phyloP scores from a whole-genome alignment of 2,329 filamentous ascomycete species.

The Penicillium sp. region DNA sequence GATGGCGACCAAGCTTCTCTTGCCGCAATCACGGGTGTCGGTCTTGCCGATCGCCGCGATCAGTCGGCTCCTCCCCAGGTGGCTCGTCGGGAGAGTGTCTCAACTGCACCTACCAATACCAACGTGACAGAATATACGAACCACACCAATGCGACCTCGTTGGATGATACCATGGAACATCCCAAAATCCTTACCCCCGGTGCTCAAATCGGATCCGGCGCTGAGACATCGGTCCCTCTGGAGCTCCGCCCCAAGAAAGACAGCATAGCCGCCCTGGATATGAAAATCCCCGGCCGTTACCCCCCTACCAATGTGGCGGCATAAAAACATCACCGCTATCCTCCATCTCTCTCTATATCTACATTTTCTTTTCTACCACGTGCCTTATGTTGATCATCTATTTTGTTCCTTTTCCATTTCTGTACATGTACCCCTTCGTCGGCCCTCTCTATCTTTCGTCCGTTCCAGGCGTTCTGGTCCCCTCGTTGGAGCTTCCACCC shows the following conservation, averaged over 20 bases:
- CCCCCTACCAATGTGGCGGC: conserved; percentile 34
- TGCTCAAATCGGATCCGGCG: neutral
- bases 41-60: conserved; percentile 22
- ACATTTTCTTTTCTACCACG: conserved; percentile 9
- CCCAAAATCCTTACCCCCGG: conserved; percentile 8
- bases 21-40: conserved; percentile 17
- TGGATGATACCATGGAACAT: conserved; percentile 27
- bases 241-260: conserved; percentile 22
- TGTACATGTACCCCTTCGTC: conserved; percentile 17
- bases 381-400: conserved; percentile 5
- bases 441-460: conserved; percentile 10
- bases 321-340: conserved; percentile 9
- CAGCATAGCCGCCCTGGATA: conserved; percentile 34
- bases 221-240: neutral
- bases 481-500: conserved; percentile 5
- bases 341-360: neutral
- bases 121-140: conserved; percentile 36
- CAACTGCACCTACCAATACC: conserved; percentile 37
- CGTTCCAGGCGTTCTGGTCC: conserved; percentile 21
- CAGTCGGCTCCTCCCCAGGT: conserved; percentile 19
- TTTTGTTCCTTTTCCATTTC: conserved; percentile 7
- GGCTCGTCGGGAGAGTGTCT: conserved; percentile 33
- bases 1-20: conserved; percentile 19
- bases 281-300: conserved; percentile 40
- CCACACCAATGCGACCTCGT: conserved; percentile 35